Evolutionary conservation across 2,329 filamentous ascomycete genomes (phyloP).

Genomic region (Blastomyces gilchristii): DNA sequence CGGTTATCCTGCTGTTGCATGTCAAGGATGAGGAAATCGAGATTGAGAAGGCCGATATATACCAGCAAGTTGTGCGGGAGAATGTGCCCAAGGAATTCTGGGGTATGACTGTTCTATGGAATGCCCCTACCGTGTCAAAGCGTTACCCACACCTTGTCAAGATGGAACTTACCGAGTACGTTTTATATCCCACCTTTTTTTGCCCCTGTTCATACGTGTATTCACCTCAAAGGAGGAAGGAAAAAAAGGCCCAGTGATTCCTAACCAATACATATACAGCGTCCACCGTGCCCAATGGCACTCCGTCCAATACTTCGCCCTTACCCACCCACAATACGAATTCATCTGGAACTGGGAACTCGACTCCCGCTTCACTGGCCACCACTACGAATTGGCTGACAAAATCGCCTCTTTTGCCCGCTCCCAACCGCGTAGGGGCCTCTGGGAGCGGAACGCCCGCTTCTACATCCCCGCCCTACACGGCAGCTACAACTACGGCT

Average conservation of each 20-base stretch:
- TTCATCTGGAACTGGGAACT: conserved; percentile 85
- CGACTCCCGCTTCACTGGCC: conserved; percentile 67
- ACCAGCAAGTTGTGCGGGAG: conserved; percentile 50
- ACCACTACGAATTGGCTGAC: conserved; percentile 69
- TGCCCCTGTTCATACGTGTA: neutral
- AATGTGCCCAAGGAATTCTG: conserved; percentile 60
- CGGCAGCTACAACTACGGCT: conserved; percentile 34
- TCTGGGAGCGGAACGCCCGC: conserved; percentile 49
- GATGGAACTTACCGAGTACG: conserved; percentile 40
- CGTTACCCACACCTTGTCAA: conserved; percentile 28
- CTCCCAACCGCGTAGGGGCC: conserved; percentile 46
- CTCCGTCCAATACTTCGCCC: conserved; percentile 63
- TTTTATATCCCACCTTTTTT: conserved; percentile 20
- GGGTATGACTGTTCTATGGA: conserved; percentile 64
- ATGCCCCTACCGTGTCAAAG: conserved; percentile 44
- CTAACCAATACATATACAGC: conserved; percentile 22
- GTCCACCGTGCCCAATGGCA: conserved; percentile 59
- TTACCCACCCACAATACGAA: conserved; percentile 68
- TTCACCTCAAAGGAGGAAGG: neutral
- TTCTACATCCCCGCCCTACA: conserved; percentile 47
- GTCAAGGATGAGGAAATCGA: conserved; percentile 66
- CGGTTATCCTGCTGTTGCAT: conserved; percentile 75
- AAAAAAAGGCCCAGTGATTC: conserved; percentile 18
- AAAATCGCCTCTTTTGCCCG: conserved; percentile 48
- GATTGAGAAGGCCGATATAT: conserved; percentile 62